These are phyloP conservation scores for Pistacia integerrima DNA, from an alignment of 345 rosid species.

Conservation along the genomic window DNA sequence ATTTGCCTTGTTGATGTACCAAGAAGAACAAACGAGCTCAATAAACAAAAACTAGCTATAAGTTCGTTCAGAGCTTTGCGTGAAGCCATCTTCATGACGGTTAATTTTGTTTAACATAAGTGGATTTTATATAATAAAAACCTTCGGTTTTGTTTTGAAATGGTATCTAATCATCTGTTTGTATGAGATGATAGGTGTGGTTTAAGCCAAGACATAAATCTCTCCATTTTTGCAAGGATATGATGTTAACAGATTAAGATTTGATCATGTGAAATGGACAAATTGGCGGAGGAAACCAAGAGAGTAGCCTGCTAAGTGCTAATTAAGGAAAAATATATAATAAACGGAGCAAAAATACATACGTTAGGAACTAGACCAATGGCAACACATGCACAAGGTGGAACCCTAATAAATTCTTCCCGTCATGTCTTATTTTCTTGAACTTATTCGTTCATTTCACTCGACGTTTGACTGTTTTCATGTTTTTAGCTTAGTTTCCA, in stretches of 20 bases:
- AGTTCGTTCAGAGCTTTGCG: background rate
- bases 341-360: background rate
- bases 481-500: no score
- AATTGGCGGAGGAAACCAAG: background rate
- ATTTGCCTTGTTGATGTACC: background rate
- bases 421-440: background rate
- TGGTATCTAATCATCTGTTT: background rate
- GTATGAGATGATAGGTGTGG: background rate
- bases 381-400: background rate
- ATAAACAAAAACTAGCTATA: background rate
- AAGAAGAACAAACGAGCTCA: background rate
- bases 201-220: background rate
- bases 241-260: background rate
- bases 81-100: background rate
- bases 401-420: background rate
- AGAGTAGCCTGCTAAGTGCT: slow-evolving; percentile 6
- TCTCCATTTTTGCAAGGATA: background rate
- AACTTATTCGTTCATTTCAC: background rate
- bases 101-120: background rate
- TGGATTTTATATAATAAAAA: background rate
- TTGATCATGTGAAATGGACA: background rate
- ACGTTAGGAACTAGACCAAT: background rate
- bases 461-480: no score
- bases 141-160: no score
- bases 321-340: background rate